These are phyloP conservation scores for Fistulifera pelliculosa DNA, from an alignment of 108 stramenopile species.

Conservation along the genomic window DNA sequence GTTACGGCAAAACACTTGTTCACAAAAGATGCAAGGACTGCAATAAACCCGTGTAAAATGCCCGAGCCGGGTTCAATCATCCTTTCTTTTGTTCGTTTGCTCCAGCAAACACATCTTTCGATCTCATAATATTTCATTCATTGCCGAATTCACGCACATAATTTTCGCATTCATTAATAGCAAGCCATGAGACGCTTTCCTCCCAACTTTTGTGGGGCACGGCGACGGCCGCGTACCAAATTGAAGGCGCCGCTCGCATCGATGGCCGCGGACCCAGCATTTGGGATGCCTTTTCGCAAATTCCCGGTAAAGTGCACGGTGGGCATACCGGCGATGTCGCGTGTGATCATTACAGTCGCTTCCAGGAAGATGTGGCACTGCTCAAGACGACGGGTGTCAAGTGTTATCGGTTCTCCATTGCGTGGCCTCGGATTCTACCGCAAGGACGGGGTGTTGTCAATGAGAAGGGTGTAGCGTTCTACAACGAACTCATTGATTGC, in stretches of 20 bases:
- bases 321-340: constrained; percentile 77
- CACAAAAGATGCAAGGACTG: too few species aligned
- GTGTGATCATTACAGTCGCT: constrained; percentile 84
- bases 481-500: constrained; percentile 77
- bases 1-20: too few species aligned
- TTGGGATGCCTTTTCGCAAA: constrained; percentile 82
- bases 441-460: constrained; percentile 54
- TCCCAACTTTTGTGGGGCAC: constrained; percentile 80
- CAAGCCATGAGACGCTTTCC: constrained; percentile 20
- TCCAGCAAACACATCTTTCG: too few species aligned
- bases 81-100: too few species aligned
- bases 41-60: too few species aligned
- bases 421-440: constrained; percentile 88
- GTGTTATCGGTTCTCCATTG: constrained; percentile 87
- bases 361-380: constrained; percentile 72
- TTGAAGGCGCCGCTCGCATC: constrained; percentile 77
- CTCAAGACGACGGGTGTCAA: constrained; percentile 73
- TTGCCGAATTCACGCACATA: too few species aligned
- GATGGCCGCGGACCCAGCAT: constrained; percentile 79
- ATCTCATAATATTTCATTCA: too few species aligned
- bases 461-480: constrained; percentile 73
- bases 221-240: constrained; percentile 84
- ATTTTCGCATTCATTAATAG: too few species aligned
- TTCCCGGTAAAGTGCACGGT: constrained; percentile 36
- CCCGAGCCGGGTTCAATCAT: too few species aligned